Conservation (phyloP, 2,329 filamentous ascomycete species). For the Cadophora sp. region DNA sequence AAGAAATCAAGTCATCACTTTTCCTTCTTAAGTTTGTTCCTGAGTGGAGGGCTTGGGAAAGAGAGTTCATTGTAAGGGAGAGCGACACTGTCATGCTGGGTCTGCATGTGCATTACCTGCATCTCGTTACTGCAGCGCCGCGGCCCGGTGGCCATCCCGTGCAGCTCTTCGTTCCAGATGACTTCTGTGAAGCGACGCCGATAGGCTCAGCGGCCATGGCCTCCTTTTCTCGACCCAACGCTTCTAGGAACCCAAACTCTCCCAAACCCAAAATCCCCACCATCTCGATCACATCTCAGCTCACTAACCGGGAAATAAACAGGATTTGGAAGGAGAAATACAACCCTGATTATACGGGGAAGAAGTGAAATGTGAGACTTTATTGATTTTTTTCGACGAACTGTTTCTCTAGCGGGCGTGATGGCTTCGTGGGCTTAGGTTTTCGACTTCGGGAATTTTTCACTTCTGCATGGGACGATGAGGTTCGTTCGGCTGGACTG, state of each 20-base stretch:
- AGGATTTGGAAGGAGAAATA: constrained; percentile 99
- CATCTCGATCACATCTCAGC: constrained; percentile 10
- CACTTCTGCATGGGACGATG: too few species aligned
- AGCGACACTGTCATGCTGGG: constrained; percentile 29
- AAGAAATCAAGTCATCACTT: constrained; percentile 19
- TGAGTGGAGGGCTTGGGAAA: constrained; percentile 11
- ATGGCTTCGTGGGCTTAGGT: constrained; percentile 2
- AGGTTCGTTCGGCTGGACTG: constrained; percentile 1
- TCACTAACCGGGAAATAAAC: constrained; percentile 12
- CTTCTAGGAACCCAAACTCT: constrained; percentile 7
- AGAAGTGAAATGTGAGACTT: constrained; percentile 25
- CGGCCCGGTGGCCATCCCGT: constrained; percentile 31
- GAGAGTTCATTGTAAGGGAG: neutral
- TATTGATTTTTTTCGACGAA: neutral
- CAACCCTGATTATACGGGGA: constrained; percentile 47
- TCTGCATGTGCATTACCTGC: constrained; percentile 31
- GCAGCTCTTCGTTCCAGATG: constrained; percentile 43
- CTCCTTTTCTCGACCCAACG: constrained; percentile 11
- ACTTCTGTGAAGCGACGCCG: constrained; percentile 35
- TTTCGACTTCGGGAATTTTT: neutral
- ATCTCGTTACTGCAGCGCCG: constrained; percentile 23
- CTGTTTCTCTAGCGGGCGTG: neutral
- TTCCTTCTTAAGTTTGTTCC: constrained; percentile 30
- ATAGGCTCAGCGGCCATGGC: constrained; percentile 34
- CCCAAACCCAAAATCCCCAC: neutral